phyloP scores from a whole-genome alignment of 768 basidiomycete species.

The Tulasnella sp. region DNA sequence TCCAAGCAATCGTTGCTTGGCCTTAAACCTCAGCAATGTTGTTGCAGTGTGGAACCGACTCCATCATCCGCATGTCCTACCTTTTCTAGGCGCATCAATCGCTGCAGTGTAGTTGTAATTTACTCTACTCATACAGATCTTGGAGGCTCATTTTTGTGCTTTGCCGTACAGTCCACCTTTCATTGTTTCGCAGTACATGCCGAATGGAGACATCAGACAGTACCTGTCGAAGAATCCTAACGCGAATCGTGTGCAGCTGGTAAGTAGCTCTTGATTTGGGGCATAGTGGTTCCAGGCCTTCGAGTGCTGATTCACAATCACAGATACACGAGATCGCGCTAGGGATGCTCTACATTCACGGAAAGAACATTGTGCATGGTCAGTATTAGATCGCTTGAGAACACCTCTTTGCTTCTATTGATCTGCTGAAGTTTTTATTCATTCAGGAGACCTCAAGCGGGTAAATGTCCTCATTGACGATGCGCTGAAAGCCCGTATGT shows the following conservation, averaged over 20 bases:
- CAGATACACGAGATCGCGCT: neutral
- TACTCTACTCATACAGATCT: neutral
- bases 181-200: neutral
- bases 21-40: too few relatives aligned
- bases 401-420: too few relatives aligned
- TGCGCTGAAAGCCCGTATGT: neutral
- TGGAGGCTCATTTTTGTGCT: too few relatives aligned
- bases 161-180: neutral
- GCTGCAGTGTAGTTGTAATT: neutral
- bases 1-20: too few relatives aligned
- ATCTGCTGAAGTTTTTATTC: neutral
- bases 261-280: neutral
- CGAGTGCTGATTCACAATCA: too few relatives aligned
- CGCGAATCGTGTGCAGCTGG: neutral
- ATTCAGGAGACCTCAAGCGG: neutral
- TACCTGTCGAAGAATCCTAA: neutral
- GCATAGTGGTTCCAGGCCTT: too few relatives aligned
- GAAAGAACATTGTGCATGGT: neutral
- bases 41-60: neutral
- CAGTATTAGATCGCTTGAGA: neutral
- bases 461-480: neutral
- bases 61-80: neutral
- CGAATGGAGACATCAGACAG: neutral
- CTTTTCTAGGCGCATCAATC: neutral
- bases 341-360: neutral